Evolutionary conservation across 2,329 filamentous ascomycete genomes (phyloP).

Genomic region (Blastomyces parvus): DNA sequence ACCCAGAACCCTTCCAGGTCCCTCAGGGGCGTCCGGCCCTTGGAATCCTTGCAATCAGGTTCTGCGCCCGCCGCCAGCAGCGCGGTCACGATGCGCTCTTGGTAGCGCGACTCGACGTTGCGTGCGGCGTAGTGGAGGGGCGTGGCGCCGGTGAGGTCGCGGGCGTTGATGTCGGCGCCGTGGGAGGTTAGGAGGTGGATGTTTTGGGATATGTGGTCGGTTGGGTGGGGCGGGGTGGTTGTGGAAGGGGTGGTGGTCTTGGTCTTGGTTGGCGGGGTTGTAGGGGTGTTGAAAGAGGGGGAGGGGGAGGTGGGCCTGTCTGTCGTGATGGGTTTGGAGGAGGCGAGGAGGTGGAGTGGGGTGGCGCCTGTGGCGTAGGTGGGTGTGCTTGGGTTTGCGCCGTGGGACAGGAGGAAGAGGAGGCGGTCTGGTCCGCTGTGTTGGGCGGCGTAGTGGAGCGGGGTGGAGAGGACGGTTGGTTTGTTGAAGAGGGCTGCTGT

Average conservation of each 20-base stretch:
- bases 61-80: conserved; percentile 1
- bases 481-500: conserved; percentile 4
- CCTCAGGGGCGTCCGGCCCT: background rate
- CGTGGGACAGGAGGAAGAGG: conserved; percentile 3
- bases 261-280: background rate
- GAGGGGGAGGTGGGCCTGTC: background rate
- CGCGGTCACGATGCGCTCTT: background rate
- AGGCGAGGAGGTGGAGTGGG: background rate
- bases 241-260: background rate
- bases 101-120: background rate
- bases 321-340: background rate
- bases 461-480: conserved; percentile 6
- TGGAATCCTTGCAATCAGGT: background rate
- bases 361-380: conserved; percentile 1
- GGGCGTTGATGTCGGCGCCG: conserved; percentile 4
- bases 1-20: conserved; percentile 3
- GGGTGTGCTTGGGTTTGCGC: background rate
- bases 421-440: background rate
- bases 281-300: background rate
- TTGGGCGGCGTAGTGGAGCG: conserved; percentile 5
- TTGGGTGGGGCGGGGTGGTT: too few species aligned
- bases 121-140: conserved; percentile 3
- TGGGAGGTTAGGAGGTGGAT: conserved; percentile 1
- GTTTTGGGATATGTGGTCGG: background rate
- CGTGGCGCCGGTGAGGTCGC: background rate